A percentile compares a stretch with the other conserved stretches of the same genome.
Conservation (phyloP, 2,329 filamentous ascomycete species). For the Neonectria neomacrospora region DNA sequence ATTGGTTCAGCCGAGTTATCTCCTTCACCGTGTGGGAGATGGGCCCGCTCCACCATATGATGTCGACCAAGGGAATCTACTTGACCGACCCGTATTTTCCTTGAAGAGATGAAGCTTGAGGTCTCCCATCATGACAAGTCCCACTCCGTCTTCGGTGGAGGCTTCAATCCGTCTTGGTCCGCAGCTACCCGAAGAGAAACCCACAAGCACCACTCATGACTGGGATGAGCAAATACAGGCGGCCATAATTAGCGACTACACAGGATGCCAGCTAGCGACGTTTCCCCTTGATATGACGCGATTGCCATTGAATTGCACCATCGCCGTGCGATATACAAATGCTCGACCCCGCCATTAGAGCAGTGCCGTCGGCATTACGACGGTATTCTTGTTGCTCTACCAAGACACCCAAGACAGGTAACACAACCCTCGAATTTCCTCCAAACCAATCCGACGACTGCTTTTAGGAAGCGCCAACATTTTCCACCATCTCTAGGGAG, state of each 20-base stretch:
- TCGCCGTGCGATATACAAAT: slow-evolving; percentile 18
- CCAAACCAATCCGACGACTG: too few relatives aligned
- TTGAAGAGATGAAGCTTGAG: too few relatives aligned
- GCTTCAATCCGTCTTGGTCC: not conserved
- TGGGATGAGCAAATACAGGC: not conserved
- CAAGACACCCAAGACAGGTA: not conserved
- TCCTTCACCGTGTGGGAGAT: not conserved
- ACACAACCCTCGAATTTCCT: not conserved
- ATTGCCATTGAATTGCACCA: slow-evolving; percentile 30
- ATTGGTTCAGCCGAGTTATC: not conserved
- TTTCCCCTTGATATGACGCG: slow-evolving; percentile 31
- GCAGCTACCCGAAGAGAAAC: not conserved
- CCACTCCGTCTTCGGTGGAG: not conserved
- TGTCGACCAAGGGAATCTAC: not conserved
- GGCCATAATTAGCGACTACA: not conserved
- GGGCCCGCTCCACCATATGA: too few relatives aligned
- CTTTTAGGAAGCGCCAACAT: not conserved
- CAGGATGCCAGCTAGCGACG: slow-evolving; percentile 25
- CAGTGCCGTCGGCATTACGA: not conserved
- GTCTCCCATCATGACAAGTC: slow-evolving; percentile 13
- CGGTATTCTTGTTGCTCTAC: not conserved
- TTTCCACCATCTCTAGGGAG: too few relatives aligned
- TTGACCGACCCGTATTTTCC: not conserved
- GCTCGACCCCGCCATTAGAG: not conserved
- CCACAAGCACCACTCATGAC: not conserved